Base-by-base conservation (phyloP, 352 stramenopile genomes). In the Globisporangium radiosum region DNA sequence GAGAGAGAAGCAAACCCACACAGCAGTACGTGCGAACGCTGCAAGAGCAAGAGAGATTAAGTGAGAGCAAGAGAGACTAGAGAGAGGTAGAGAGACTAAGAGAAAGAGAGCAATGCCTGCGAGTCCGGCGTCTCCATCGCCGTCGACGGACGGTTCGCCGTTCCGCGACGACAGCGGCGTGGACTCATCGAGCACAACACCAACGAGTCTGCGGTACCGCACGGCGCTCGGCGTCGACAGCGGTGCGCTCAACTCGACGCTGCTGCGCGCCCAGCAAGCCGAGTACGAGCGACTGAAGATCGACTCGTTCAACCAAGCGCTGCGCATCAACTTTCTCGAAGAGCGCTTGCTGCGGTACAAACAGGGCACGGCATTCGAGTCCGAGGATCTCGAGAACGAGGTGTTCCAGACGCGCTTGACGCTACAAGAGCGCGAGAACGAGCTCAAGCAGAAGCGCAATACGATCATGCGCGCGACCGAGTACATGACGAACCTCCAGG, bases 281-380 rank as follows among this genome's bases (percentile, higher is more conserved):
- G 66, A 62, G 53, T 73, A 69, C 37, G 75, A 91, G 52, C 72
- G 73, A 3, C 68, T 93, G 5, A 67, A 73, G 33, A 89, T 83
- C 66, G 81, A 88, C 53, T 87, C 86, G 17, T 75, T 75, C 56
- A 72, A 75, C 58, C 58, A 66, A 44, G 65, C 68, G 56, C 62
- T 75, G 65, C 65, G 68, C 5, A 72, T 73, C 47, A 64, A 70
- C 44, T 75, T 62, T 33, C 47, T 75, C 42, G 68, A 93, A 56
- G 74, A 91, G 58, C 73, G 76, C n/a, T 65, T 93, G 52, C 56
- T 81, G 37, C 72, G 73, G 36, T 73, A 81, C 59, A 84, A 83
- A 60, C 65, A 87, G 52, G 79, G 73, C 52, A 82, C 75, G 40
- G 78, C 78, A 33, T 85, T 88, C 52, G 61, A 69, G 45, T 76